Evolutionary conservation across 2,329 filamentous ascomycete genomes (phyloP).

Genomic region (Metarhizium robertsii): DNA sequence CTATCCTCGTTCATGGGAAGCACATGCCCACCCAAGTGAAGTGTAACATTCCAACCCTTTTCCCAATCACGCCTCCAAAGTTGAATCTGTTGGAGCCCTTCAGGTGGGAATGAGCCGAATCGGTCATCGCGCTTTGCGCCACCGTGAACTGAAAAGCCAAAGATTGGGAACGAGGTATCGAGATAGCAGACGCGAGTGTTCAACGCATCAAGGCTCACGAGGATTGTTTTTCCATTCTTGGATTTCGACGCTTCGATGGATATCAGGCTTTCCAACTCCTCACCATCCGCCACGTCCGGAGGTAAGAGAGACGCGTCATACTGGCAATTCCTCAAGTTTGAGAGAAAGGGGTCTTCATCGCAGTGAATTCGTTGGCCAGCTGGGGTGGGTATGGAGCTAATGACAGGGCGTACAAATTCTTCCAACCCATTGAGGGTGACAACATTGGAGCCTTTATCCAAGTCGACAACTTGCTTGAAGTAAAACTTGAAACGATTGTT

Average conservation of each 20-base stretch:
- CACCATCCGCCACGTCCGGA: constrained; percentile 49
- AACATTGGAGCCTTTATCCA: constrained; percentile 60
- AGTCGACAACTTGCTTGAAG: constrained; percentile 73
- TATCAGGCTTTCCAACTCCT: constrained; percentile 48
- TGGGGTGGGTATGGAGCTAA: constrained; percentile 61
- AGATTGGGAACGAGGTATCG: constrained; percentile 59
- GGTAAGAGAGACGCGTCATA: constrained; percentile 55
- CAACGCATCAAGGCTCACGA: constrained; percentile 56
- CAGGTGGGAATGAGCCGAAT: constrained; percentile 53
- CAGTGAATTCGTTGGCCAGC: constrained; percentile 52
- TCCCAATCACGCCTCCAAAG: constrained; percentile 80
- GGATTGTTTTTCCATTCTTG: constrained; percentile 37
- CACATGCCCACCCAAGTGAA: constrained; percentile 15
- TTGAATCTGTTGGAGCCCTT: constrained; percentile 58
- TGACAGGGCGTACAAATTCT: constrained; percentile 56
- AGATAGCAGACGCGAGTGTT: constrained; percentile 76
- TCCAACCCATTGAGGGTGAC: constrained; percentile 62
- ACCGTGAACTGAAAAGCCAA: constrained; percentile 53
- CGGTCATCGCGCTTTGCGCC: constrained; percentile 50
- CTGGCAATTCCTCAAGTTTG: constrained; percentile 51
- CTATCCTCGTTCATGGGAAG: not conserved
- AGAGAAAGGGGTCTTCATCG: constrained; percentile 24
- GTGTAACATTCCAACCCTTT: constrained; percentile 59
- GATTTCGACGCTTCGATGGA: constrained; percentile 36
- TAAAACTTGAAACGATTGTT: constrained; percentile 75